Base-by-base conservation (phyloP, 2,329 filamentous ascomycete species). In the Chrysoporthe puriensis region DNA sequence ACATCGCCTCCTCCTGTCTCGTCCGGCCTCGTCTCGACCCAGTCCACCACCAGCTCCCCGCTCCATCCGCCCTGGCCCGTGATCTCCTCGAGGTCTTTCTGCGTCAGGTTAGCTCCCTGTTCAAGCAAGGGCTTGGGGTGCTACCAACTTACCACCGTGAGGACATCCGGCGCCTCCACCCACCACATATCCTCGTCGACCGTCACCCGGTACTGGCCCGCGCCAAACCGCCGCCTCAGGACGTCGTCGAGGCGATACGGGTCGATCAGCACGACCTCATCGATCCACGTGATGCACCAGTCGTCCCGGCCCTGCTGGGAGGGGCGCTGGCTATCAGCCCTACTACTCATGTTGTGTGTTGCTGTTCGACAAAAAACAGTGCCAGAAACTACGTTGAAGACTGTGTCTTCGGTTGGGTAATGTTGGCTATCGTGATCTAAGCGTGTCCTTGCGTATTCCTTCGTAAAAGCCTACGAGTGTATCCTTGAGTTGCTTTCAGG, bases 211-310 rank as follows among this genome's bases (percentile, higher is more conserved):
- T 62, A 62, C 9, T 62, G 60, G 16, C 18, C 18, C 3, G 42
- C 60, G 13, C 60, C 60, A 42, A 62, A 62, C 14, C 60, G 60
- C 34, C 34, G 26, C 36, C 32, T 36, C 34, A 62, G 46, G 34
- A 42, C n/a, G 13, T 50, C 5, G 36, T 62, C 60, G 18, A 62
- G 16, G 9, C 60, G 60, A 11, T 50, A 62, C 32, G 46, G 32
- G 34, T 62, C 46, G 11, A 62, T 42, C 7, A 9, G 46, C 46
- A 62, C 9, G 8, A 7, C 9, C 46, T 32, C n/a, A 21, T 8
- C 32, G 11, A 62, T 52, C 16, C 32, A 13, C 8, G 60, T 42
- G 26, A 62, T 18, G 4, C 5, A 5, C 60, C 60, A 62, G 60
- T 13, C 32, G 14, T 26, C 21, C 9, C 21, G 46, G 9, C 7